phyloP scores from a whole-genome alignment of 305 asterid genomes.

The Rubia balearica region DNA sequence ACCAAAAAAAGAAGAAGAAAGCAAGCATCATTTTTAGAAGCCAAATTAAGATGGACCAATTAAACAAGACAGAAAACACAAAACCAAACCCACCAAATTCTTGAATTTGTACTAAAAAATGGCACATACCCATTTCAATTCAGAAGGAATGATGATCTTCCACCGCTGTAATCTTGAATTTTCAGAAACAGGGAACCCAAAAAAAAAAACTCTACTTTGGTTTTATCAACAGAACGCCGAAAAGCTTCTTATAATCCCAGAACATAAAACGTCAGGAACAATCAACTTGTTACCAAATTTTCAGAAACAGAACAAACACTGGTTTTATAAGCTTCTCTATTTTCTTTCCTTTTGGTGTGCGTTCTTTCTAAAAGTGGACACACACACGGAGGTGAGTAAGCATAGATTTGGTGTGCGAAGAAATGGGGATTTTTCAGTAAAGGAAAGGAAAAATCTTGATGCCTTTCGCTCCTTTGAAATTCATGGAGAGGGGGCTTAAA shows the following conservation, averaged over 20 bases:
- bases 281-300: neutral
- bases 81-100: conserved; percentile 10
- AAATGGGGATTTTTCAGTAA: neutral
- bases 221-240: neutral
- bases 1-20: neutral
- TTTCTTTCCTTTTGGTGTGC: neutral
- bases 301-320: too few species aligned
- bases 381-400: conserved; percentile 1
- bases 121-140: conserved; percentile 33
- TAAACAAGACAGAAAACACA: neutral
- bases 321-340: neutral
- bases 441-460: conserved; percentile 6
- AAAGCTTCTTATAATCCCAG: neutral
- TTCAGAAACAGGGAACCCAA: conserved; percentile 10
- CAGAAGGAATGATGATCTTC: conserved; percentile 21
- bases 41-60: conserved; percentile 2
- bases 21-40: neutral
- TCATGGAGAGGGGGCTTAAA: conserved; percentile 19
- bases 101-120: conserved; percentile 8
- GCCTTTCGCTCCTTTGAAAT: conserved; percentile 28
- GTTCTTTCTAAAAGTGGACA: neutral
- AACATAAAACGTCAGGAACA: conserved; percentile 19
- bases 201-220: conserved; percentile 9
- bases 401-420: conserved; percentile 21
- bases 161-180: conserved; percentile 19